phyloP scores from a whole-genome alignment of 768 basidiomycete species.

The Tricholoma matsutake region DNA sequence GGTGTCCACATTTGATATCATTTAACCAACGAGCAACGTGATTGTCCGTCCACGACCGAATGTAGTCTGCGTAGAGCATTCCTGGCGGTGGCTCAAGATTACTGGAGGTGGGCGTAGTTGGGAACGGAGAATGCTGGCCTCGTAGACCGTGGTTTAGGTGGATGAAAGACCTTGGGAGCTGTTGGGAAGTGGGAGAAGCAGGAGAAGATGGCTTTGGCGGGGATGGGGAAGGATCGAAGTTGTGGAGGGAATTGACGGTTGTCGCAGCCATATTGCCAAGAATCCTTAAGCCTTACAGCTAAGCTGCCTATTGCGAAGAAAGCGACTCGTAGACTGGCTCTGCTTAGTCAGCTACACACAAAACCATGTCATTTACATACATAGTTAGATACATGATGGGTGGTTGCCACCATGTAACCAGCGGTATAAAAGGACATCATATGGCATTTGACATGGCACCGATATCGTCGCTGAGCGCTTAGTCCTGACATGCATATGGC shows the following conservation, averaged over 20 bases:
- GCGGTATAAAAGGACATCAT: too few relatives aligned
- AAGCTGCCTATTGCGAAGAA: too few relatives aligned
- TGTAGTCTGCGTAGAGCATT: conserved; percentile 56
- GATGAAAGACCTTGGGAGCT: conserved; percentile 40
- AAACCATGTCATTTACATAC: too few relatives aligned
- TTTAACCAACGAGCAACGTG: conserved; percentile 78
- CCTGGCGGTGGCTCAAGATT: conserved; percentile 58
- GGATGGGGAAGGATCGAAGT: conserved; percentile 12
- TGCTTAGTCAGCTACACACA: too few relatives aligned
- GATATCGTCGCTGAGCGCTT: too few relatives aligned
- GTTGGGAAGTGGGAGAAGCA: conserved; percentile 40
- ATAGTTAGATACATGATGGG: too few relatives aligned
- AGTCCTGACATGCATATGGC: neutral
- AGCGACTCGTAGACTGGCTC: too few relatives aligned
- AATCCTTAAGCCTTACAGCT: too few relatives aligned
- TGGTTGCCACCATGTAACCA: too few relatives aligned
- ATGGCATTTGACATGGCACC: too few relatives aligned
- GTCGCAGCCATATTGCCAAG: conserved; percentile 17
- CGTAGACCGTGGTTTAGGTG: conserved; percentile 35
- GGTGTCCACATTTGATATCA: conserved; percentile 70
- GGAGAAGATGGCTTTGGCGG: conserved; percentile 42
- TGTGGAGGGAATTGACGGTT: conserved; percentile 11
- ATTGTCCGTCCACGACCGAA: conserved; percentile 68
- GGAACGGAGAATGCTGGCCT: conserved; percentile 41
- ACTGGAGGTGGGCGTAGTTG: conserved; percentile 34